These are phyloP conservation scores for Ehretia macrophylla DNA, from an alignment of 257 asterid genomes.

Conservation along the genomic window DNA sequence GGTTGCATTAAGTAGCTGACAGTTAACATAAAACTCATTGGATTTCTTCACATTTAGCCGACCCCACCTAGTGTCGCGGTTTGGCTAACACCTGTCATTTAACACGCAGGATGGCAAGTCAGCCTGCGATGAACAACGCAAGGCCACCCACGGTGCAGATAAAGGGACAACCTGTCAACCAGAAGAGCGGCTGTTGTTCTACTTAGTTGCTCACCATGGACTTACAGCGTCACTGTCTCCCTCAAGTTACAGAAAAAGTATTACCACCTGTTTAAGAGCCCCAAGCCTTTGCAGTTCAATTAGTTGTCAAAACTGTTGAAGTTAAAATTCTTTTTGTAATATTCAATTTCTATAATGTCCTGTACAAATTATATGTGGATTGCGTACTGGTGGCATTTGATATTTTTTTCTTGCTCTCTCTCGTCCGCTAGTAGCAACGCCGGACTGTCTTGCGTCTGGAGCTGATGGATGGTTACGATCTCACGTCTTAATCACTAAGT, in stretches of 20 bases:
- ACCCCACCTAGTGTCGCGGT: not conserved
- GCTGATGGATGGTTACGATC: no score
- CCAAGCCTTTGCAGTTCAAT: slow-evolving; percentile 14
- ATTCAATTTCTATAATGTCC: slow-evolving; percentile 18
- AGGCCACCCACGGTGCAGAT: slow-evolving; percentile 74
- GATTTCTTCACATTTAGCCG: not conserved
- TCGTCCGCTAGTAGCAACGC: slow-evolving; percentile 8
- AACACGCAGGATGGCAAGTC: slow-evolving; percentile 66
- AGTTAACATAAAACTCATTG: not conserved
- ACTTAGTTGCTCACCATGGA: slow-evolving; percentile 19
- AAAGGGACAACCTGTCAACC: slow-evolving; percentile 71
- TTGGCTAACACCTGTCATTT: not conserved
- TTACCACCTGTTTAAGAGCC: slow-evolving; percentile 7
- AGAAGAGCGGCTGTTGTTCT: slow-evolving; percentile 79
- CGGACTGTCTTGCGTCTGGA: not conserved
- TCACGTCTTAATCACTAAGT: no score
- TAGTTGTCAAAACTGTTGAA: slow-evolving; percentile 11
- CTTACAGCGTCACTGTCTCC: slow-evolving; percentile 1
- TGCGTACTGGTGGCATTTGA: slow-evolving; percentile 16
- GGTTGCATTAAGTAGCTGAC: no score
- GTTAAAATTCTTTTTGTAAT: slow-evolving; percentile 38
- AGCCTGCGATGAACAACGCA: slow-evolving; percentile 49
- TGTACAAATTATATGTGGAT: slow-evolving; percentile 30
- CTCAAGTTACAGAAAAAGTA: not conserved
- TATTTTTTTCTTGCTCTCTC: slow-evolving; percentile 13